Conservation (phyloP, 2,329 filamentous ascomycete species). For the Alternaria ethzedia region DNA sequence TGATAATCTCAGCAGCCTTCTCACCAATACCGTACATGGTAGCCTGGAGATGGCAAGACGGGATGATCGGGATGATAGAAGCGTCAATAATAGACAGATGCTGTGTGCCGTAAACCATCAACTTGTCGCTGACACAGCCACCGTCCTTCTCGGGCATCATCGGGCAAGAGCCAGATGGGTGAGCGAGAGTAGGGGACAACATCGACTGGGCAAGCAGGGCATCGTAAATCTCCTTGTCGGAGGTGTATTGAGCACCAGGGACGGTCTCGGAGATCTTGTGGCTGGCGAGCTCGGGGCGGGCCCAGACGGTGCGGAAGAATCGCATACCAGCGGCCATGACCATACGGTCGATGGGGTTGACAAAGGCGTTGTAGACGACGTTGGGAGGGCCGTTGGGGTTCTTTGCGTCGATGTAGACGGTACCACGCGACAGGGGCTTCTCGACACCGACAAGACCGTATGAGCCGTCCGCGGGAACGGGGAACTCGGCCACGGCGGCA, state of each 20-base stretch:
- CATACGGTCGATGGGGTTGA: slow-evolving; percentile 34
- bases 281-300: slow-evolving; percentile 30
- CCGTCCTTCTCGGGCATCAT: slow-evolving; percentile 34
- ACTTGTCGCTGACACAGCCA: slow-evolving; percentile 36
- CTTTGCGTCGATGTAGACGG: slow-evolving; percentile 42
- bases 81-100: slow-evolving; percentile 39
- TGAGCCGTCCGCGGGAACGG: slow-evolving; percentile 46
- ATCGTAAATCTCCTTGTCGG: slow-evolving; percentile 30
- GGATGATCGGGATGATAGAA: slow-evolving; percentile 41
- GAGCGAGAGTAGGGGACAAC: slow-evolving; percentile 37
- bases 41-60: slow-evolving; percentile 37
- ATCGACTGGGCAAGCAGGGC: slow-evolving; percentile 24
- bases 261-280: slow-evolving; percentile 31
- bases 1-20: slow-evolving; percentile 45
- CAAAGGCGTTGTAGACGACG: slow-evolving; percentile 34
- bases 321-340: slow-evolving; percentile 43
- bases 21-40: slow-evolving; percentile 43
- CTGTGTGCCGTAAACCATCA: slow-evolving; percentile 40
- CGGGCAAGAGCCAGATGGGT: slow-evolving; percentile 39
- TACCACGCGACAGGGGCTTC: slow-evolving; percentile 42
- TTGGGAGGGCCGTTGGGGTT: slow-evolving; percentile 38
- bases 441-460: slow-evolving; percentile 38
- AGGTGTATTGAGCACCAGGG: slow-evolving; percentile 29
- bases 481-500: slow-evolving; percentile 33
- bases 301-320: slow-evolving; percentile 42